Percentiles rank a stretch among this genome's conserved stretches.
Conservation (phyloP, 257 asterid genomes). For the Verbena officinalis region DNA sequence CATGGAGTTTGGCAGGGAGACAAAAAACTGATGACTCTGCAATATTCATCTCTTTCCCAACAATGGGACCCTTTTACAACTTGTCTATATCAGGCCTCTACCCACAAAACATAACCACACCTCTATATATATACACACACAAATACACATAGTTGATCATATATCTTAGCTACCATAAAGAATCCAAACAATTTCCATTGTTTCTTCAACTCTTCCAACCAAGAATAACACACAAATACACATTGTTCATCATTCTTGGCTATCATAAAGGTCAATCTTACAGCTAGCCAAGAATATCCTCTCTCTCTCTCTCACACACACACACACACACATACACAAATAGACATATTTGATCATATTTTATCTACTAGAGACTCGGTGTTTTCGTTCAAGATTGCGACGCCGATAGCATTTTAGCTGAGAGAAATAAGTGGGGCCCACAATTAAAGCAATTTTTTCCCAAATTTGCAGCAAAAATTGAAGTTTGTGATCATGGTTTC, state of each 20-base stretch:
- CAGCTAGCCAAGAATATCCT: no score
- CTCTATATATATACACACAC: neutral
- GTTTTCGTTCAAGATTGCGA: neutral
- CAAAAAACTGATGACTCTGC: slow-evolving; percentile 38
- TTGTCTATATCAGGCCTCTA: slow-evolving; percentile 33
- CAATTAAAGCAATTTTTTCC: neutral
- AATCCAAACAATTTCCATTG: no score
- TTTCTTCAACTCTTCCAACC: neutral
- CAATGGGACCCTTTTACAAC: slow-evolving; percentile 39
- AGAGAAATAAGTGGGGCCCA: neutral
- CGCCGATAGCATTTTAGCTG: neutral
- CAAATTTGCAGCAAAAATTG: no score
- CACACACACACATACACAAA: no score
- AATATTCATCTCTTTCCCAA: slow-evolving; percentile 33
- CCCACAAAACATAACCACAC: neutral
- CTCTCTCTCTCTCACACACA: no score
- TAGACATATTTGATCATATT: no score
- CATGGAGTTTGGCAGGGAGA: slow-evolving; percentile 35
- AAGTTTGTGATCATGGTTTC: slow-evolving; percentile 34
- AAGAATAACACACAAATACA: no score
- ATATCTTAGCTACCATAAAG: neutral
- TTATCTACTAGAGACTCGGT: neutral
- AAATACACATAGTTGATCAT: neutral
- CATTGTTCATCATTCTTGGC: no score
- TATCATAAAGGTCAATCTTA: no score